These are phyloP conservation scores for Hericium coralloides DNA, from an alignment of 768 basidiomycete genomes.

Conservation along the genomic window DNA sequence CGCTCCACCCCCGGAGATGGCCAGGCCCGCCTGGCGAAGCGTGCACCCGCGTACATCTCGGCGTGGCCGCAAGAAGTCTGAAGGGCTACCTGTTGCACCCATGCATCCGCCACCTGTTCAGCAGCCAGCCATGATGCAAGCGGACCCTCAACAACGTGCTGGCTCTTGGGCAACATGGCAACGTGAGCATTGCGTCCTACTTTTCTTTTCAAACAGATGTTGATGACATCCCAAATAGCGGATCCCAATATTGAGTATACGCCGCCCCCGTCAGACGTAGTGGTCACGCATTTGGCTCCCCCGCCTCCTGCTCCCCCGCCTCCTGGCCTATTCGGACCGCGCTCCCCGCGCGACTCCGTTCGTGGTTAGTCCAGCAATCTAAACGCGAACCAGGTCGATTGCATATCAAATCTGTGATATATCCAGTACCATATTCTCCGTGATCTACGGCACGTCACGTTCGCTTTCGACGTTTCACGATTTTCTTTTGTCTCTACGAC, in stretches of 20 bases:
- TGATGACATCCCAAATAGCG: conserved; percentile 30
- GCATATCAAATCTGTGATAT: background rate
- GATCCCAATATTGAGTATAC: conserved; percentile 49
- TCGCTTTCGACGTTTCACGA: background rate
- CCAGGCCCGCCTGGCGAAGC: conserved; percentile 15
- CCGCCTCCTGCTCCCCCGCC: conserved; percentile 40
- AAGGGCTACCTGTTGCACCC: conserved; percentile 5
- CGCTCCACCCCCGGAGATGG: conserved; percentile 12
- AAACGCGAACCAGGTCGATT: background rate
- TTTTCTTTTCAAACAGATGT: background rate
- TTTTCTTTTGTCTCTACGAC: background rate
- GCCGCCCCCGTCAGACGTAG: conserved; percentile 19
- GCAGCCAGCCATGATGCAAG: background rate
- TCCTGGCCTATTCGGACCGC: conserved; percentile 72
- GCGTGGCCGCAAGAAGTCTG: conserved; percentile 12
- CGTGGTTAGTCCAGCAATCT: background rate
- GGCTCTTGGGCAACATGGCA: conserved; percentile 35
- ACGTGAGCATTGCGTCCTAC: conserved; percentile 21
- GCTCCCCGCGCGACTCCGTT: conserved; percentile 43
- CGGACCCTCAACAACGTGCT: conserved; percentile 13
- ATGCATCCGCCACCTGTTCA: conserved; percentile 1
- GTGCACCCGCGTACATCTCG: conserved; percentile 10
- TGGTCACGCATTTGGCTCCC: conserved; percentile 17
- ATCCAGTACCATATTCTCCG: background rate
- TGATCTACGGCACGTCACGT: background rate